Percentiles rank a stretch among this genome's conserved stretches.
These are phyloP conservation scores for Trichoderma sp. DNA, from an alignment of 2,329 filamentous ascomycete genomes.

Conservation along the genomic window DNA sequence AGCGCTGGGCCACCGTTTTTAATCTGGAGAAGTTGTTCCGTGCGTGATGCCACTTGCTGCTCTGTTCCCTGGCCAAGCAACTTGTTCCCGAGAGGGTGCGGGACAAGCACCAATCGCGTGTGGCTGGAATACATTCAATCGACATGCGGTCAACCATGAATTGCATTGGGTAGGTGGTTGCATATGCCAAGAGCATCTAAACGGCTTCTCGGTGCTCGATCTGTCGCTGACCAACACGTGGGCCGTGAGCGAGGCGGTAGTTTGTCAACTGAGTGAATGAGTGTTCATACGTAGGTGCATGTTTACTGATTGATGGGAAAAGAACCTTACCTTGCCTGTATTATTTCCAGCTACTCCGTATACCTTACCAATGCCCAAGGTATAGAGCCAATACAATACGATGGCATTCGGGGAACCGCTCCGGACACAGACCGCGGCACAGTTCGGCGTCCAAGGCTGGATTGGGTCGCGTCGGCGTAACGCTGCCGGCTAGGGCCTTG, in stretches of 20 bases:
- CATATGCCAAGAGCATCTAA: not conserved
- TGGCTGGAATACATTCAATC: not conserved
- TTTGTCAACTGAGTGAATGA: no score
- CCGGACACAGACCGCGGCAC: not conserved
- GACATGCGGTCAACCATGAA: not conserved
- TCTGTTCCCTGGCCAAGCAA: not conserved
- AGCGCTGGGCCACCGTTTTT: not conserved
- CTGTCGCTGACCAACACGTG: not conserved
- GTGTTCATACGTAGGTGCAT: no score
- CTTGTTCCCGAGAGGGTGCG: not conserved
- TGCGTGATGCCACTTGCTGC: not conserved
- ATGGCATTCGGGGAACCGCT: not conserved
- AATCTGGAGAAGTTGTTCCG: not conserved
- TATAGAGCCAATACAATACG: not conserved
- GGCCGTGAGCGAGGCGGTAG: not conserved
- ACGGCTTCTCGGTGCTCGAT: not conserved
- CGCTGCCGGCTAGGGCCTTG: not conserved
- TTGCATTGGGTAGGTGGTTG: not conserved
- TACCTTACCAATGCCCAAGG: not conserved
- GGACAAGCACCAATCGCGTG: not conserved
- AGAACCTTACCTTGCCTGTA: not conserved
- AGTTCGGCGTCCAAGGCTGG: not conserved
- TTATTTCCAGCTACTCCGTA: not conserved
- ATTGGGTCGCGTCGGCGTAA: not conserved
- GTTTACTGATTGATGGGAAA: not conserved